Conservation (phyloP, 805 yeast species). For the Kluyveromyces wickerhamii region DNA sequence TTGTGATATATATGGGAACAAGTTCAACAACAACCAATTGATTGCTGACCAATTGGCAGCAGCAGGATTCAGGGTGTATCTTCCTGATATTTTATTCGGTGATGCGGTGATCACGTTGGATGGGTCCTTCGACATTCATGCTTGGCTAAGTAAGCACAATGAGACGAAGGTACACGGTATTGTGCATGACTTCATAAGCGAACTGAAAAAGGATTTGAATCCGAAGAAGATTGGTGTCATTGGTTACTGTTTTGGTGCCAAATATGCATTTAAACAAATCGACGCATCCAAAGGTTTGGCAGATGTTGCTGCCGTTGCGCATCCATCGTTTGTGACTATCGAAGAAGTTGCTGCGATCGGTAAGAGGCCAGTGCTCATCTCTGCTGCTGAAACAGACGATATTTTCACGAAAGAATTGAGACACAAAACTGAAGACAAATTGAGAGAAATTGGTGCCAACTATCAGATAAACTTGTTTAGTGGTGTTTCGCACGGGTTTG, state of each 20-base stretch:
- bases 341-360: slow-evolving; percentile 55
- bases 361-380: slow-evolving; percentile 53
- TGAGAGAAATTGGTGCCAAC: slow-evolving; percentile 43
- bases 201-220: slow-evolving; percentile 37
- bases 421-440: slow-evolving; percentile 48
- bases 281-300: slow-evolving; percentile 31
- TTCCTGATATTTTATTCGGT: slow-evolving; percentile 68
- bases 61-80: slow-evolving; percentile 53
- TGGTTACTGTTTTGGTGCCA: slow-evolving; percentile 87
- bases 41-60: slow-evolving; percentile 60
- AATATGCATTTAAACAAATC: slow-evolving; percentile 47
- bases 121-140: slow-evolving; percentile 23
- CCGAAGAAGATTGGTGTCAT: slow-evolving; percentile 47
- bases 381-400: slow-evolving; percentile 66
- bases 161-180: slow-evolving; percentile 40
- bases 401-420: slow-evolving; percentile 60
- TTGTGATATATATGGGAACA: slow-evolving; percentile 65
- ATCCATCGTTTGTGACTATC: slow-evolving; percentile 65
- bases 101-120: slow-evolving; percentile 32
- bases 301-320: slow-evolving; percentile 68
- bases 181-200: slow-evolving; percentile 40
- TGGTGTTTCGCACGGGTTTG: slow-evolving; percentile 68
- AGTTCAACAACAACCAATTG: slow-evolving; percentile 48
- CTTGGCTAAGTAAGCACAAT: slow-evolving; percentile 52
- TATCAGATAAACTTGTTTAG: slow-evolving; percentile 57